Conservation (phyloP, 2,329 filamentous ascomycete species). For the Hypoxylon sp. region DNA sequence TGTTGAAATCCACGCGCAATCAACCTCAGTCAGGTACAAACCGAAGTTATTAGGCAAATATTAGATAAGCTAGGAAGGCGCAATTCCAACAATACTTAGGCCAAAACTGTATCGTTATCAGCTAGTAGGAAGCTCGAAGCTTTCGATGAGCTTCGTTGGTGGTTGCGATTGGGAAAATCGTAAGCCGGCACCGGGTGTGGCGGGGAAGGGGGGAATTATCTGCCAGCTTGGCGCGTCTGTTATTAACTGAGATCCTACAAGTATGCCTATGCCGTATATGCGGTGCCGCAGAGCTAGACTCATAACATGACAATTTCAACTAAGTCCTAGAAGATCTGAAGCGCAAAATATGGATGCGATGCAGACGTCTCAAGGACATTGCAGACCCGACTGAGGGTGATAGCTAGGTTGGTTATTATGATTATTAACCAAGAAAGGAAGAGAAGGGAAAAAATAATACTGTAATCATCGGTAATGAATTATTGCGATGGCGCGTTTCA, state of each 20-base stretch:
- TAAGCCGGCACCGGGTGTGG: constrained; percentile 45
- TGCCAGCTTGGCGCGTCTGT: constrained; percentile 45
- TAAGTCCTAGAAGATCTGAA: constrained; percentile 10
- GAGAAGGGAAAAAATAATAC: constrained; percentile 12
- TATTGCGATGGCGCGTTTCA: constrained; percentile 33
- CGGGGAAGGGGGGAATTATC: constrained; percentile 45
- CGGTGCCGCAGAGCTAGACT: constrained; percentile 23
- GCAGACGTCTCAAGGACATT: constrained; percentile 20
- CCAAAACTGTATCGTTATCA: constrained; percentile 9
- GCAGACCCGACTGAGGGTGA: constrained; percentile 11
- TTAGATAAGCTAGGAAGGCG: background rate
- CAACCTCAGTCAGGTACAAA: constrained; percentile 16
- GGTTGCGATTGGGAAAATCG: constrained; percentile 45
- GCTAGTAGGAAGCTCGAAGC: constrained; percentile 22
- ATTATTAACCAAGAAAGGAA: constrained; percentile 18
- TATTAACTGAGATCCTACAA: constrained; percentile 32
- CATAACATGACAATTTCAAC: constrained; percentile 19
- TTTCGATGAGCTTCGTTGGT: constrained; percentile 34
- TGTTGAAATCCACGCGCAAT: constrained; percentile 28
- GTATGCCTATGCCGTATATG: constrained; percentile 17
- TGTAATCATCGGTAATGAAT: constrained; percentile 21
- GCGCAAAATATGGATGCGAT: constrained; percentile 13
- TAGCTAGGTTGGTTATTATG: constrained; percentile 1
- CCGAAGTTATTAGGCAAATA: constrained; percentile 17
- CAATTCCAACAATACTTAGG: constrained; percentile 3